Conservation (phyloP, 2,329 filamentous ascomycete species). For the Exophiala lecanii-corni region DNA sequence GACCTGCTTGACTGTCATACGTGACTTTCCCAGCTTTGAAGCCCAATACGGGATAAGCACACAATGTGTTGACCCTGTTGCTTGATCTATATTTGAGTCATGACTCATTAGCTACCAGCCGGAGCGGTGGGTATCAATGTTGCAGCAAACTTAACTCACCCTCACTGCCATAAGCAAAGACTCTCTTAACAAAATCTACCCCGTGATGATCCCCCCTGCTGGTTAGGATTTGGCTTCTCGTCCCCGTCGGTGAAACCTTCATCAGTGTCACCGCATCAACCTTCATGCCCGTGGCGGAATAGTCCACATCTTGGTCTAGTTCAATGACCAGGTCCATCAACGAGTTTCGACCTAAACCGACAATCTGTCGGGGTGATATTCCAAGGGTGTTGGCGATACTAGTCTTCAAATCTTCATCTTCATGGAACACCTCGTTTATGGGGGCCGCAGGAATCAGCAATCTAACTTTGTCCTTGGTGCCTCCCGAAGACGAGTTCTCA, state of each 20-base stretch:
- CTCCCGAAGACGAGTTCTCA: no score
- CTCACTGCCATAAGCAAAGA: slow-evolving; percentile 8
- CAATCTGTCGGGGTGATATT: background rate
- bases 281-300: slow-evolving; percentile 3
- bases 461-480: background rate
- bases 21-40: slow-evolving; percentile 3
- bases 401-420: background rate
- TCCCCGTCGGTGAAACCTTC: slow-evolving; percentile 1
- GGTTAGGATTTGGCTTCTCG: slow-evolving; percentile 7
- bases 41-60: slow-evolving; percentile 9
- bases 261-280: slow-evolving; percentile 9
- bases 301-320: slow-evolving; percentile 2
- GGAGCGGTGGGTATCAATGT: no score
- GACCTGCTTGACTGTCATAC: slow-evolving; percentile 4
- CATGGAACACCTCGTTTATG: background rate
- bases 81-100: slow-evolving; percentile 3
- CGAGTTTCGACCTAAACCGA: slow-evolving; percentile 5
- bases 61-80: slow-evolving; percentile 9
- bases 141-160: slow-evolving; percentile 3
- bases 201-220: slow-evolving; percentile 2
- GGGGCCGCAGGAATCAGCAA: slow-evolving; percentile 5
- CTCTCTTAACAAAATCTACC: slow-evolving; percentile 8
- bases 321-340: slow-evolving; percentile 10
- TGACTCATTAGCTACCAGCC: no score
- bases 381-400: slow-evolving; percentile 1